Conservation (phyloP, 2,329 filamentous ascomycete species). For the Aspergillus bombycis region DNA sequence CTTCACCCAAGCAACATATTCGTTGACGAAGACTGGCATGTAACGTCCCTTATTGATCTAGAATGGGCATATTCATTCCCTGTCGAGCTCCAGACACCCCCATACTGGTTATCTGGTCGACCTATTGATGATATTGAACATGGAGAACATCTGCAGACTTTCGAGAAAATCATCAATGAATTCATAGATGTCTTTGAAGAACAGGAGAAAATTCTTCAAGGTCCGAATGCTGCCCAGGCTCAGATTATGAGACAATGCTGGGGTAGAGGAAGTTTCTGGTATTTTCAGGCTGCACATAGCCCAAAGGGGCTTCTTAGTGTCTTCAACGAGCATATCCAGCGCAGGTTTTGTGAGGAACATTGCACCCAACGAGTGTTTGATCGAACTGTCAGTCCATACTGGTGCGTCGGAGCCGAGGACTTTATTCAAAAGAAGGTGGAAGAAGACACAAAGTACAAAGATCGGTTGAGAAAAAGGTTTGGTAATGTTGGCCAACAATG, state of each 20-base stretch:
- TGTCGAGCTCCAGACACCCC: constrained; percentile 30
- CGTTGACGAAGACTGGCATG: constrained; percentile 39
- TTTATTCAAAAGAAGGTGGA: constrained; percentile 20
- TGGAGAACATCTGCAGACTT: constrained; percentile 43
- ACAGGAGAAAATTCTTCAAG: constrained; percentile 19
- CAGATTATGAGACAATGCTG: constrained; percentile 28
- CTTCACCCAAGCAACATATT: constrained; percentile 46
- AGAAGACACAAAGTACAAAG: constrained; percentile 21
- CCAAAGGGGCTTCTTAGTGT: constrained; percentile 29
- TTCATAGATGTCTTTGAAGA: constrained; percentile 25
- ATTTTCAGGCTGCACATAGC: constrained; percentile 29
- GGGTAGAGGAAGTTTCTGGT: constrained; percentile 32
- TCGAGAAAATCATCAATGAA: constrained; percentile 17
- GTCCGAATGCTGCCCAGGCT: constrained; percentile 8
- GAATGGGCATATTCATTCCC: constrained; percentile 39
- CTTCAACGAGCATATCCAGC: constrained; percentile 32
- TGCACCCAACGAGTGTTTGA: constrained; percentile 19
- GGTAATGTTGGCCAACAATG: neutral
- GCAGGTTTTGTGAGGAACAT: constrained; percentile 14
- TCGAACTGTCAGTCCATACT: constrained; percentile 19
- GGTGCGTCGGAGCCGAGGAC: constrained; percentile 8
- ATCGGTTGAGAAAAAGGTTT: constrained; percentile 15
- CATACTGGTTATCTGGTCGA: constrained; percentile 31
- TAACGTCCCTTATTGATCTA: constrained; percentile 40
- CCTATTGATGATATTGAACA: constrained; percentile 21